Evolutionary conservation across 306 rosid genomes (phyloP).

Genomic region (Vachellia collinsii): DNA sequence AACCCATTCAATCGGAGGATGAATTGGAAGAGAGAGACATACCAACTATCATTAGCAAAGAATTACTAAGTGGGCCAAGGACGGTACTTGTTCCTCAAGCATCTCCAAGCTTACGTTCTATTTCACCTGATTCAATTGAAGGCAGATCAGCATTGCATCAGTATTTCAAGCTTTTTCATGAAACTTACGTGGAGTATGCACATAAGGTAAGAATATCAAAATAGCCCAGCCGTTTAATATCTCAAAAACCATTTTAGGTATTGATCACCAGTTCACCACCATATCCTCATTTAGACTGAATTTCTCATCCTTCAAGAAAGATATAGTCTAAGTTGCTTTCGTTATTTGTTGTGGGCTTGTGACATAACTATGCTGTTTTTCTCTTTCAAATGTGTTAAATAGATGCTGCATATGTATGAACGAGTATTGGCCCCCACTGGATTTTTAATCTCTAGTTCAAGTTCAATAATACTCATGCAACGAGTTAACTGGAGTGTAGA

Average conservation of each 20-base stretch:
- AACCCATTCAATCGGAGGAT: conserved; percentile 38
- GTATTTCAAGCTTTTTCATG: conserved; percentile 93
- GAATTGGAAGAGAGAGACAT: conserved; percentile 58
- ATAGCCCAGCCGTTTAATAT: conserved; percentile 13
- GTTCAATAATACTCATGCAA: conserved; percentile 18
- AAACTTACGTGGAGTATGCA: conserved; percentile 92
- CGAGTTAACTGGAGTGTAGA: conserved; percentile 15
- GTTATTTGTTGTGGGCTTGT: conserved; percentile 9
- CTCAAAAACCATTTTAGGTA: neutral
- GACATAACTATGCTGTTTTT: conserved; percentile 15
- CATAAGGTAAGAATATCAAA: conserved; percentile 69
- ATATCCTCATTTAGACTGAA: neutral
- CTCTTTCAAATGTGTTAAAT: neutral
- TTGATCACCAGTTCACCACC: neutral
- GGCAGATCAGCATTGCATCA: conserved; percentile 90
- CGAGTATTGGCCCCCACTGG: conserved; percentile 29
- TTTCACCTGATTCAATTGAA: conserved; percentile 90
- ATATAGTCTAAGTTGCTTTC: neutral
- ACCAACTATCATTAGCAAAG: conserved; percentile 78
- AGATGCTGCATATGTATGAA: neutral
- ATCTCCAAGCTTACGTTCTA: conserved; percentile 72
- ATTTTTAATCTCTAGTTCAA: conserved; percentile 24
- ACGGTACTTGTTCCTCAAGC: conserved; percentile 77
- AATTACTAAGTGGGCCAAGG: conserved; percentile 84
- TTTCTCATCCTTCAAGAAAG: neutral